A percentile compares a stretch with the other conserved stretches of the same genome.
These are phyloP conservation scores for Rhodofomes roseus DNA, from an alignment of 1,284 basidiomycete genomes.

Conservation along the genomic window DNA sequence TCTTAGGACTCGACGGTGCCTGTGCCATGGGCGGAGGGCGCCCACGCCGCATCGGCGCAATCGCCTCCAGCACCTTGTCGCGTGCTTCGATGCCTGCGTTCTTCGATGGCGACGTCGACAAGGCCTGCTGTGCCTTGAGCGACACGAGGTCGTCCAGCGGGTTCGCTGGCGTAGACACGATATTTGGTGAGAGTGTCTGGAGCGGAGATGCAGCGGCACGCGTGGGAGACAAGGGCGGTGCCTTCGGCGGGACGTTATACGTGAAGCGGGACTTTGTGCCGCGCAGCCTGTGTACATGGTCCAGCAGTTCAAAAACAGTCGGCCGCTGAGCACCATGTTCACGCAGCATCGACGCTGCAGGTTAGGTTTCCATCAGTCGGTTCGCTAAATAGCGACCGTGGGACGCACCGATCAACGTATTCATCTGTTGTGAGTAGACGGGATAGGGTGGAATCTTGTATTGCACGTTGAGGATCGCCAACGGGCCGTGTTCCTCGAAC, in stretches of 20 bases:
- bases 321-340: constrained; percentile 85
- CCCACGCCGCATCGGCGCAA: constrained; percentile 75
- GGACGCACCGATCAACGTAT: constrained; percentile 78
- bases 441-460: constrained; percentile 94
- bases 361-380: constrained; percentile 4
- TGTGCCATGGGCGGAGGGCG: constrained; percentile 45
- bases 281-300: constrained; percentile 74
- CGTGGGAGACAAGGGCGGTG: constrained; percentile 37
- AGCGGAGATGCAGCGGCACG: constrained; percentile 20
- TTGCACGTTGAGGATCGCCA: constrained; percentile 96
- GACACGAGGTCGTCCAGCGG: constrained; percentile 42
- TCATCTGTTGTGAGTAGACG: constrained; percentile 86
- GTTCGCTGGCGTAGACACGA: constrained; percentile 25
- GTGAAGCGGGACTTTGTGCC: constrained; percentile 79
- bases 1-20: constrained; percentile 36
- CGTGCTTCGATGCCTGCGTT: constrained; percentile 61
- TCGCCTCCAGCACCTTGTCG: constrained; percentile 71
- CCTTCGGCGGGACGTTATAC: constrained; percentile 54
- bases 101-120: constrained; percentile 26
- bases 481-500: constrained; percentile 93
- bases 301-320: constrained; percentile 76
- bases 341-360: constrained; percentile 78
- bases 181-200: constrained; percentile 26
- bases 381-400: not conserved
- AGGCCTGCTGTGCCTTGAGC: constrained; percentile 28